Evolutionary conservation across 352 stramenopile genomes (phyloP), one percentile per base, ranked within the genome.

Genomic region (Phytophthora cactorum): DNA sequence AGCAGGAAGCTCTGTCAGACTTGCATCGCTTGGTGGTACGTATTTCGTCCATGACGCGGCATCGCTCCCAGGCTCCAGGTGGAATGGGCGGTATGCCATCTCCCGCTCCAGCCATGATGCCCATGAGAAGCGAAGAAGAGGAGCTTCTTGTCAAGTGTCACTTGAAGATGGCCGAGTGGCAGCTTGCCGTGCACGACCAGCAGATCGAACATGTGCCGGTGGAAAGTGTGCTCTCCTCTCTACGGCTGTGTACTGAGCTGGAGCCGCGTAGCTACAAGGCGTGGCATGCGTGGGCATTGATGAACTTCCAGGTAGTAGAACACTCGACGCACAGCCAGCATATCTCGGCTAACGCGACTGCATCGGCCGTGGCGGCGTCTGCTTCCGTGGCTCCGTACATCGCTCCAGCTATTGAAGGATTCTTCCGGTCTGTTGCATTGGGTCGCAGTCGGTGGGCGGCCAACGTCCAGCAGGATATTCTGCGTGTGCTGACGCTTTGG

Each of bases 401-500:
- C 34, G 85, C 82, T 5, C 82, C 85, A 12, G 84, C 84, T 10
- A 91, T 93, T 52, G 77, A 90, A 56, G 84, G 97, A 0, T 99
- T 99, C 81, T 97, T 99, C 54, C 86, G 86, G 27, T 97, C 95
- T 2, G 98, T 99, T 36, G 92, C 89, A 53, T 79, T 99, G 27
- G 97, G 97, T 8, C 95, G 93, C 28, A 98, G 96, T 57, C 89
- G 93, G 44, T 98, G 95, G 91, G 97, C 89, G 72, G 97, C 97
- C 9, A 98, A 98, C 46, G 97, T 99, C 1, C 96, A 98, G 63
- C 97, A 99, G 71, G 98, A 99, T 74, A 97, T 99, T 66, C 67
- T 99, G 34, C 98, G 98, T 58, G 83, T 99, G 9, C 77, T 99
- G 5, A 99, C 96, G 49, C 96, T 99, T 29, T 98, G 98, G 81